Base-by-base conservation (phyloP, 2,329 filamentous ascomycete species). In the Fusarium citri region DNA sequence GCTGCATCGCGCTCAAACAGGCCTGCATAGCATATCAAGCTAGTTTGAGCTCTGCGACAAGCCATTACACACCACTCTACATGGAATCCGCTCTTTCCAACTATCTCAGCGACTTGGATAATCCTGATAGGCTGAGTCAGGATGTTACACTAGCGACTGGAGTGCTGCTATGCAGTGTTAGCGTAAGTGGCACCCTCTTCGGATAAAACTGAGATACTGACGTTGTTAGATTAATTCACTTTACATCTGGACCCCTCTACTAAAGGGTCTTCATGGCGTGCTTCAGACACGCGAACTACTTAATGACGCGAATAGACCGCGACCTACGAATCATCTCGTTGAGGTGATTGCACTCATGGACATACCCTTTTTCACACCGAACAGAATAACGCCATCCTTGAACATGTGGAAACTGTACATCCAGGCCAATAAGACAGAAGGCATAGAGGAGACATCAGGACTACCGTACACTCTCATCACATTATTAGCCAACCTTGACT, bases 141-240 rank as follows among this genome's bases (percentile, higher is more conserved):
- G 53, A 55, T 15, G 53, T 55, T 1, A 55, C 53, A 15, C 11
- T 55, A n/a, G 53, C 53, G 11, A 55, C 53, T 1, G 53, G 53
- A 8, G 30, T 55, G 1, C 10, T 55, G 3, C 15, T 55, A 14
- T 55, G 53, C 8, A 55, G 53, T 20, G 53, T 48, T 10, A 55
- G 53, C 6, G 53, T 48, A 6, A 23, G 53, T 40, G 8, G 6
- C 8, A 2, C 11, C 4, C 5, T 12, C 1, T 1, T 7, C 26
- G 26, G 6, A 8, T 10, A 18, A 1, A 2, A 6, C 2, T 16
- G 7, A 1, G 15, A 2, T 7, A 16, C 30, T 55, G 6, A 55
- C 1, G 14, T 18, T 15, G 1, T 10, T 5, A 48, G 53, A 55
- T 55, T 16, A 48, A 34, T 5, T 55, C 53, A 18, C 53, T 55